Base-by-base conservation (phyloP, 2,329 filamentous ascomycete genomes). In the Fusarium sp. region DNA sequence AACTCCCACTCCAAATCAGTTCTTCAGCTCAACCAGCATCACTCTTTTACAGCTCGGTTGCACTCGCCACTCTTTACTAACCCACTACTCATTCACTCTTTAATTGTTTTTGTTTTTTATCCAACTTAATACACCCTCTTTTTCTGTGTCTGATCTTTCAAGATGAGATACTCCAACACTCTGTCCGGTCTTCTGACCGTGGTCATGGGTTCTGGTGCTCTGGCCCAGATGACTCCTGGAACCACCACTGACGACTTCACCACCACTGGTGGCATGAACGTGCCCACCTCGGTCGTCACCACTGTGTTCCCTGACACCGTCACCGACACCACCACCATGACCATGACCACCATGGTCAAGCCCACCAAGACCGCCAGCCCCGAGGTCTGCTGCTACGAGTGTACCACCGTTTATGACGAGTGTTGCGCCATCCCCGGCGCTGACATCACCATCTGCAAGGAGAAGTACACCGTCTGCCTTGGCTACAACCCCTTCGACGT, bases 21-120 rank as follows among this genome's bases (percentile, higher is more conserved):
- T 68, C 63, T 40, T 65, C 67, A 65, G 67, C 67, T 47, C 67
- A 70, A 59, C 51, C 67, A 71, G 63, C 67, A 68, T 65, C 63
- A 47, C 58, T 65, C 58, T 4, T 68, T 70, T 53, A 67, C 22
- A 67, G 67, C 67, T 53, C n/a, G 67, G 55, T 70, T 71, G 67
- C 51, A 53, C 43, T 67, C 70, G 63, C 13, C 67, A 71, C 58
- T 70, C 67, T 62, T 70, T 70, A 47, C 54, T 60, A 65, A 62
- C 44, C 22, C 11, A 43, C 40, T 38, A 12, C 8, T 16, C 11
- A 66, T 41, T 62, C 57, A 54, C 48, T 70, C 63, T 56, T 67
- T 67, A 30, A 29, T 38, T 34, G 53, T 45, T 58, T 58, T 45
- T 46, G 46, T 27, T 65, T 66, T 58, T 46, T 16, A 55, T 49